Conservation (phyloP, 768 basidiomycete species). For the Rhodotorula kratochvilovae region DNA sequence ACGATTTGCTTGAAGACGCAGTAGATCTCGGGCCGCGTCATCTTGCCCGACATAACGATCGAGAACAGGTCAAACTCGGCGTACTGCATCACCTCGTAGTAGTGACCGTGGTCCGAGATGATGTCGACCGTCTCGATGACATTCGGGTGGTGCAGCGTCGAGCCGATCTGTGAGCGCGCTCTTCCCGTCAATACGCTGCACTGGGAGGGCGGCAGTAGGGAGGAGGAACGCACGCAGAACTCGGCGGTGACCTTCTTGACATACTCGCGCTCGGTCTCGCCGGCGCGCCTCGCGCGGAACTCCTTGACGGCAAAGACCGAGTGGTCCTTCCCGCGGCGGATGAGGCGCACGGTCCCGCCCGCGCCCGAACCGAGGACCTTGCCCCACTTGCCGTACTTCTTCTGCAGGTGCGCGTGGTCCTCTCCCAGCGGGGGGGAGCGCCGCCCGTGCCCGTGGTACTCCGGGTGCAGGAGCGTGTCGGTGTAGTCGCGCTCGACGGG, state of each 20-base stretch:
- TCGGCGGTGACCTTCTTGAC: slow-evolving; percentile 99
- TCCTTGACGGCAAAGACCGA: slow-evolving; percentile 93
- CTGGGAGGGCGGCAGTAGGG: too few species aligned
- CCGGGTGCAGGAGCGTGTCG: slow-evolving; percentile 44
- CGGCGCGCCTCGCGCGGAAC: slow-evolving; percentile 80
- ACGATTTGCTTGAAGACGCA: slow-evolving; percentile 99
- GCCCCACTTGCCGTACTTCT: slow-evolving; percentile 99
- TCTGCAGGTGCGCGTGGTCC: slow-evolving; percentile 84
- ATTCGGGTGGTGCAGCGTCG: slow-evolving; percentile 86
- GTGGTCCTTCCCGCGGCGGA: slow-evolving; percentile 56
- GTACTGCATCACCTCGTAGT: slow-evolving; percentile 99
- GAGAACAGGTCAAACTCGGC: slow-evolving; percentile 97
- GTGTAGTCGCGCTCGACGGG: slow-evolving; percentile 45
- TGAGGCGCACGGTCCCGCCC: slow-evolving; percentile 95
- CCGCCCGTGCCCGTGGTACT: slow-evolving; percentile 47
- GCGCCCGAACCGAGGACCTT: slow-evolving; percentile 90
- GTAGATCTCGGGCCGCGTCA: slow-evolving; percentile 96
- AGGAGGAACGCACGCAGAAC: slow-evolving; percentile 87
- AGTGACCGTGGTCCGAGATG: slow-evolving; percentile 93
- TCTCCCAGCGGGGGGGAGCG: slow-evolving; percentile 68
- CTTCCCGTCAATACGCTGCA: too few species aligned
- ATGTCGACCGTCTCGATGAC: slow-evolving; percentile 98
- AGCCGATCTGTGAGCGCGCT: slow-evolving; percentile 48
- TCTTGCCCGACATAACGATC: slow-evolving; percentile 99
- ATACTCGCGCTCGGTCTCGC: slow-evolving; percentile 93